Conservation (phyloP, 1,139 yeast genomes). For the Ogataea hybrid region DNA sequence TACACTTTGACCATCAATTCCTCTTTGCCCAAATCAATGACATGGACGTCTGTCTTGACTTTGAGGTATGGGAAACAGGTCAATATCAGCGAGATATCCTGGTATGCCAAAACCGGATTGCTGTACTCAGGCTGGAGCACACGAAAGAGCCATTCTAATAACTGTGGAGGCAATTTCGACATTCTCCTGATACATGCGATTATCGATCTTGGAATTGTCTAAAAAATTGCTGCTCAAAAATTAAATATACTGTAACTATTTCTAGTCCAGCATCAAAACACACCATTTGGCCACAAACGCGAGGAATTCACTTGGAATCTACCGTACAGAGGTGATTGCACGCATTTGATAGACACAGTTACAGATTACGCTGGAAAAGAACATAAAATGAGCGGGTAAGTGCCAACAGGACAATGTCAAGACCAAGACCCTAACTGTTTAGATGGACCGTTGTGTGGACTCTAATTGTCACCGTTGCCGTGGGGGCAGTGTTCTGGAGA, state of each 20-base stretch:
- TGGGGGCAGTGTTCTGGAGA: constrained; percentile 59
- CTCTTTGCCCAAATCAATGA: constrained; percentile 57
- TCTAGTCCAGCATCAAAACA: background rate
- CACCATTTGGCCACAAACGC: too few relatives aligned
- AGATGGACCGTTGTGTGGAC: constrained; percentile 76
- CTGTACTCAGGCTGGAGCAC: constrained; percentile 54
- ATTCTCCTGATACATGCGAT: constrained; percentile 29
- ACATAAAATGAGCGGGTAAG: constrained; percentile 37
- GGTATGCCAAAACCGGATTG: constrained; percentile 51
- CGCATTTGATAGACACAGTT: background rate
- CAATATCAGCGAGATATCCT: constrained; percentile 59
- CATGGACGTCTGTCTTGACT: constrained; percentile 71
- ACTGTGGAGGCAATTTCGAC: constrained; percentile 46
- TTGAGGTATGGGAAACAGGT: constrained; percentile 45
- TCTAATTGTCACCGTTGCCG: constrained; percentile 55
- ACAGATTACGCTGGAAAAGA: background rate
- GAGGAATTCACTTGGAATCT: background rate
- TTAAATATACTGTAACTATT: background rate
- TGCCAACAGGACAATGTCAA: constrained; percentile 9
- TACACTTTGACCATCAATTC: constrained; percentile 59
- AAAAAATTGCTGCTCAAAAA: constrained; percentile 10
- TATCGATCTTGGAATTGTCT: background rate
- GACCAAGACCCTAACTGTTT: constrained; percentile 5
- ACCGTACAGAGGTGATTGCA: background rate
- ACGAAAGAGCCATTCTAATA: constrained; percentile 57